Percentiles rank a stretch among this genome's conserved stretches.
These are phyloP conservation scores for Austroboletus eburneus DNA, from an alignment of 768 basidiomycete genomes.

Conservation along the genomic window DNA sequence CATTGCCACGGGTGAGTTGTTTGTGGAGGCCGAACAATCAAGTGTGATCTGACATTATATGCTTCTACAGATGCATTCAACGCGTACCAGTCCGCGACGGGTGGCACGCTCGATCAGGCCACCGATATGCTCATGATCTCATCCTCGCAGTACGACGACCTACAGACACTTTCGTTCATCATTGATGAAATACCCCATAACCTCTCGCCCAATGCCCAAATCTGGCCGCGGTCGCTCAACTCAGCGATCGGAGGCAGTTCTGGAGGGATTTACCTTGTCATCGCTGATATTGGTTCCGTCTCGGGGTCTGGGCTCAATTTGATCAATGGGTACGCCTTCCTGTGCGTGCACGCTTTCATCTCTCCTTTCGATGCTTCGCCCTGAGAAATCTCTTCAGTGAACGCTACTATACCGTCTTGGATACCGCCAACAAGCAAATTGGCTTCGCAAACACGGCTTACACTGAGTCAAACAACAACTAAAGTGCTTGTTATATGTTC, in stretches of 20 bases:
- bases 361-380: not conserved
- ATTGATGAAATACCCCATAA: slow-evolving; percentile 11
- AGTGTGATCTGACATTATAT: no score
- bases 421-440: slow-evolving; percentile 35
- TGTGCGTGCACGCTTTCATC: slow-evolving; percentile 14
- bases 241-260: slow-evolving; percentile 22
- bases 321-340: no score
- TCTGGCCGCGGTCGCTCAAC: slow-evolving; percentile 35
- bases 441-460: slow-evolving; percentile 39
- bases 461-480: slow-evolving; percentile 22
- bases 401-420: slow-evolving; percentile 43
- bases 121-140: slow-evolving; percentile 26
- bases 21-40: not conserved
- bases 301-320: slow-evolving; percentile 19
- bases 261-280: slow-evolving; percentile 26
- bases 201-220: no score
- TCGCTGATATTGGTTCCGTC: slow-evolving; percentile 13
- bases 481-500: no score
- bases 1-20: slow-evolving; percentile 21
- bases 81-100: slow-evolving; percentile 21
- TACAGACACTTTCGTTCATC: slow-evolving; percentile 24
- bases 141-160: slow-evolving; percentile 15
- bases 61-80: slow-evolving; percentile 18
- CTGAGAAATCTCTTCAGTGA: slow-evolving; percentile 22
- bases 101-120: slow-evolving; percentile 18